Conservation (phyloP, 108 stramenopile species). For the Cyclotella distinguenda region DNA sequence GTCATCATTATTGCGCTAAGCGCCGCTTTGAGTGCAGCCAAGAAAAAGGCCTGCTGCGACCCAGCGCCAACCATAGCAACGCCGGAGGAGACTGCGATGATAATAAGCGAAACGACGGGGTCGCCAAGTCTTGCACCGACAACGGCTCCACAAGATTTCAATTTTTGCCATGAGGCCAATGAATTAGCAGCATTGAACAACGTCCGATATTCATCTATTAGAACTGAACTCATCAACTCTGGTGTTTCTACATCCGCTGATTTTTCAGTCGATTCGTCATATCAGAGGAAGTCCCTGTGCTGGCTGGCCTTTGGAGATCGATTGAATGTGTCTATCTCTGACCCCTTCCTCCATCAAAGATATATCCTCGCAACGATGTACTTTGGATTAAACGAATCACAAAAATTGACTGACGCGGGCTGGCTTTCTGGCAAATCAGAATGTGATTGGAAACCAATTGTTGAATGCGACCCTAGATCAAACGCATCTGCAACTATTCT, state of each 20-base stretch:
- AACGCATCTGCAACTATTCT: slow-evolving; percentile 18
- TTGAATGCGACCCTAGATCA: slow-evolving; percentile 39
- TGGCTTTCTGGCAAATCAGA: slow-evolving; percentile 38
- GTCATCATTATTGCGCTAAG: slow-evolving; percentile 32
- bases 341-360: slow-evolving; percentile 34
- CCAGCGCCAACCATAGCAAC: background rate
- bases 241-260: slow-evolving; percentile 21
- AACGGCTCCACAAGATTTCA: slow-evolving; percentile 23
- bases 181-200: slow-evolving; percentile 9
- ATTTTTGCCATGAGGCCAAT: slow-evolving; percentile 17
- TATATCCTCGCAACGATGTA: slow-evolving; percentile 33
- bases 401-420: slow-evolving; percentile 10
- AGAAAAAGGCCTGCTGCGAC: background rate
- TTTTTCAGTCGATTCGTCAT: slow-evolving; percentile 24
- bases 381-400: slow-evolving; percentile 32
- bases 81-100: background rate
- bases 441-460: slow-evolving; percentile 30
- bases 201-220: slow-evolving; percentile 17
- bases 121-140: slow-evolving; percentile 21
- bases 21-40: slow-evolving; percentile 16
- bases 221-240: slow-evolving; percentile 28
- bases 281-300: slow-evolving; percentile 44
- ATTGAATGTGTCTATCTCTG: slow-evolving; percentile 15
- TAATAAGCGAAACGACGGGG: background rate
- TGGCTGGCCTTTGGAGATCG: slow-evolving; percentile 42